Conservation (phyloP, 495 filamentous ascomycete genomes). For the Talaromyces ruber region DNA sequence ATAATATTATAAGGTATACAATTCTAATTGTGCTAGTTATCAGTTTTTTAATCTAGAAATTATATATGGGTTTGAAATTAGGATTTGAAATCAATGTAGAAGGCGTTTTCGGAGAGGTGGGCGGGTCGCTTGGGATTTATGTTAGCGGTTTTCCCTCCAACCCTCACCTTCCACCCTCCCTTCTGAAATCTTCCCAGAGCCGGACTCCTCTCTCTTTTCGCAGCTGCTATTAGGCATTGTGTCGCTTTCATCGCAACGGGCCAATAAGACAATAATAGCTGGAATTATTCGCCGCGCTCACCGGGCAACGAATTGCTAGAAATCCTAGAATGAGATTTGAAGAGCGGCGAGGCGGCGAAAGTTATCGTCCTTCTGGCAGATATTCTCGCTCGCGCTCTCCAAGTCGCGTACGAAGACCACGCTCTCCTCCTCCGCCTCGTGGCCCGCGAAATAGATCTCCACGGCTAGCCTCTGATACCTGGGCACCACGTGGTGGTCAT, state of each 20-base stretch:
- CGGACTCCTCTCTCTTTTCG: background rate
- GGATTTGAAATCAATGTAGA: background rate
- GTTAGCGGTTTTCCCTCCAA: too few species aligned
- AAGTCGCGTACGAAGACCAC: conserved; percentile 28
- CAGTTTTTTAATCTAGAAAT: background rate
- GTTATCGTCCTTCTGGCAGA: conserved; percentile 41
- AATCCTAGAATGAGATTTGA: conserved; percentile 30
- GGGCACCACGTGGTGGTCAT: conserved; percentile 33
- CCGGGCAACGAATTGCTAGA: background rate
- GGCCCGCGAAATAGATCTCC: conserved; percentile 20
- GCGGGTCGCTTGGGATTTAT: background rate
- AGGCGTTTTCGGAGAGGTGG: background rate
- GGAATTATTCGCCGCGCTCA: background rate
- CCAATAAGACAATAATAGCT: background rate
- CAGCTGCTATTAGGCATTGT: background rate
- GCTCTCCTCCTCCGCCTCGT: conserved; percentile 32
- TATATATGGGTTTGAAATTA: background rate
- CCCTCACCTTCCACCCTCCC: too few species aligned
- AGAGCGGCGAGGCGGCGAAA: conserved; percentile 45
- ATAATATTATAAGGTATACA: too few species aligned
- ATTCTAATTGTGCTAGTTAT: too few species aligned
- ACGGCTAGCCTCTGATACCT: conserved; percentile 38
- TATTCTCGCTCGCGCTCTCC: conserved; percentile 27
- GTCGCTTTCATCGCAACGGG: background rate
- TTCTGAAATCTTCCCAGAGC: too few species aligned